Percentiles rank a stretch among this genome's conserved stretches.
phyloP scores from a whole-genome alignment of 805 yeast genomes.

The Saturnispora serradocipensis region DNA sequence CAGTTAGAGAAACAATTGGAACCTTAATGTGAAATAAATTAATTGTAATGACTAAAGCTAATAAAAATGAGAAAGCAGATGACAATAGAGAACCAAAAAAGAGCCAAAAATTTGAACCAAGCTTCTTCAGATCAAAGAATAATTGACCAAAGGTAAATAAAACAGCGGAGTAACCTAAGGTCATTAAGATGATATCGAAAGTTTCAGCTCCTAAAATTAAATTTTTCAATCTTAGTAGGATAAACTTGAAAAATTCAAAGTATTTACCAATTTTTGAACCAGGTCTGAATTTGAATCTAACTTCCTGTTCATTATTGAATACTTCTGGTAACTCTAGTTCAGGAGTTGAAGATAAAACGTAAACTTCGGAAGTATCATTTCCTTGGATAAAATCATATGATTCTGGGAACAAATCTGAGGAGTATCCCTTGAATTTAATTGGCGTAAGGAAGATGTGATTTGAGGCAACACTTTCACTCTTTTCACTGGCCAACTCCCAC shows the following conservation, averaged over 20 bases:
- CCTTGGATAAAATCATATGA: constrained; percentile 33
- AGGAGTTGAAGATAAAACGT: constrained; percentile 27
- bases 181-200: constrained; percentile 72
- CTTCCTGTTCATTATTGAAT: constrained; percentile 22
- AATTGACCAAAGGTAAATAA: constrained; percentile 69
- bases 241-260: constrained; percentile 39
- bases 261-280: constrained; percentile 46
- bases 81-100: constrained; percentile 71
- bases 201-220: constrained; percentile 67
- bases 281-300: constrained; percentile 53
- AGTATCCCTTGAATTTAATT: constrained; percentile 40
- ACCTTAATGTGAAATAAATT: constrained; percentile 49
- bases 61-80: constrained; percentile 73
- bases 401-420: constrained; percentile 27
- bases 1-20: constrained; percentile 67
- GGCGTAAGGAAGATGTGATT: constrained; percentile 45
- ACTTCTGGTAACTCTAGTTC: constrained; percentile 17
- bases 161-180: constrained; percentile 82
- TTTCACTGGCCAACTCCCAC: constrained; percentile 44
- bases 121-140: constrained; percentile 61
- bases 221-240: constrained; percentile 32
- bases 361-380: constrained; percentile 34
- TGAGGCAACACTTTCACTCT: constrained; percentile 32
- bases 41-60: constrained; percentile 61
- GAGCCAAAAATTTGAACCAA: constrained; percentile 85